These are phyloP conservation scores for Emydomyces testavorans DNA, from an alignment of 2,329 filamentous ascomycete genomes.

Conservation along the genomic window DNA sequence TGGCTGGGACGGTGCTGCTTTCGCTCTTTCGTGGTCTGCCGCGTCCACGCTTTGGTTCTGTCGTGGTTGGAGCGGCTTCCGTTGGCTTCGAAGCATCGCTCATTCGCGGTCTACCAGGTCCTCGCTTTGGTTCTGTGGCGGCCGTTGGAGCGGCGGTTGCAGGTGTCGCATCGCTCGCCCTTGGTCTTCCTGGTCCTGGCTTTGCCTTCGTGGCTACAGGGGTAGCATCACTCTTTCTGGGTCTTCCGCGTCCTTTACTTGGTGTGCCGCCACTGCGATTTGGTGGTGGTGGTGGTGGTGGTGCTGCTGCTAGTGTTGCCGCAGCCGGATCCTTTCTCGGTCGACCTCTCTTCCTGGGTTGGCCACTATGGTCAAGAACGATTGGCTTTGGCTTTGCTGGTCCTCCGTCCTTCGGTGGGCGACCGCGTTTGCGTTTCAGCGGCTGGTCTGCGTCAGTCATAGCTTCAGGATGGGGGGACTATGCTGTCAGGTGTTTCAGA, in stretches of 20 bases:
- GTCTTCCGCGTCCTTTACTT: conserved; percentile 11
- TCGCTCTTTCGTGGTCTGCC: conserved; percentile 14
- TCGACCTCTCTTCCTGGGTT: conserved; percentile 15
- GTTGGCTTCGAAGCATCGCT: background rate
- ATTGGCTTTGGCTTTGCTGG: conserved; percentile 11
- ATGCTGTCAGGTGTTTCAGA: background rate
- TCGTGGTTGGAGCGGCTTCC: background rate
- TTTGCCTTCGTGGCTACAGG: background rate
- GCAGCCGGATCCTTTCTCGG: conserved; percentile 11
- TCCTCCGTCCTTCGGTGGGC: conserved; percentile 14
- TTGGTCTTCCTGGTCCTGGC: no score
- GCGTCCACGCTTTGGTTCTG: conserved; percentile 4
- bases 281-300: background rate
- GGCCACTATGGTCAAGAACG: conserved; percentile 8
- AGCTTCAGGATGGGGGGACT: background rate
- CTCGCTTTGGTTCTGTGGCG: background rate
- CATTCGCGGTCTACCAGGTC: conserved; percentile 14
- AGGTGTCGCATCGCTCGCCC: background rate
- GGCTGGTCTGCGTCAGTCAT: background rate
- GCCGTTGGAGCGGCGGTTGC: background rate
- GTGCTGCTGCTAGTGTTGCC: background rate
- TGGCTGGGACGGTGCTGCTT: background rate
- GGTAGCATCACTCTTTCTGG: conserved; percentile 5
- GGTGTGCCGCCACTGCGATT: background rate
- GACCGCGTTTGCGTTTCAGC: conserved; percentile 15